Percentiles rank a stretch among this genome's conserved stretches.
Evolutionary conservation across 2,329 filamentous ascomycete genomes (phyloP).

Genomic region (Ascochyta fabae): DNA sequence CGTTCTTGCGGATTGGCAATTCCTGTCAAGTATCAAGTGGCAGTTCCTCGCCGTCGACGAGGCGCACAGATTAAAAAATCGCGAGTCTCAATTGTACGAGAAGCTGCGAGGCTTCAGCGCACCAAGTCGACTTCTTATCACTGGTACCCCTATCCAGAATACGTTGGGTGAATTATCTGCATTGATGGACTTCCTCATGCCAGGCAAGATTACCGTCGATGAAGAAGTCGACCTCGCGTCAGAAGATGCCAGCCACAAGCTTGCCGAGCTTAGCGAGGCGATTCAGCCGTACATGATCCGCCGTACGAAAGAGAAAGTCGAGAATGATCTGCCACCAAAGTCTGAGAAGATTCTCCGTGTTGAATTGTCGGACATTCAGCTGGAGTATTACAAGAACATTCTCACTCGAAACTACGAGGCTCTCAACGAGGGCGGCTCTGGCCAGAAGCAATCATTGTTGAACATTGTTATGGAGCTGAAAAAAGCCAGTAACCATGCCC

Average conservation of each 20-base stretch:
- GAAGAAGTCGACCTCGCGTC: constrained; percentile 86
- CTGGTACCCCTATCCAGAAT: constrained; percentile 96
- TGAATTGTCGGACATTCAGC: constrained; percentile 91
- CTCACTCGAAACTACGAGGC: constrained; percentile 95
- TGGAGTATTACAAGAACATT: constrained; percentile 99
- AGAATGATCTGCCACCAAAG: constrained; percentile 94
- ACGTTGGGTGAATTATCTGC: constrained; percentile 91
- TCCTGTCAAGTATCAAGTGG: constrained; percentile 92
- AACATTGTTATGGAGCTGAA: constrained; percentile 99
- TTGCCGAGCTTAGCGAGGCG: constrained; percentile 81
- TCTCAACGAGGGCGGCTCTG: constrained; percentile 85
- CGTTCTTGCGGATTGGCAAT: constrained; percentile 82
- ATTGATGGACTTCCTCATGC: constrained; percentile 94
- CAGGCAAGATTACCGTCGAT: constrained; percentile 89
- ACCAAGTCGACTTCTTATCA: constrained; percentile 90
- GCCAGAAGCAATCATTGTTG: constrained; percentile 91
- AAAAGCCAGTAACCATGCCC: constrained; percentile 98
- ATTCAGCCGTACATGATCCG: constrained; percentile 95
- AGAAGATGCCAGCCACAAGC: constrained; percentile 82
- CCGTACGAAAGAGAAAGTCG: constrained; percentile 95
- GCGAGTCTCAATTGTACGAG: constrained; percentile 89
- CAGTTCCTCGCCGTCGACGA: constrained; percentile 96
- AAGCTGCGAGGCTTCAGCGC: constrained; percentile 86
- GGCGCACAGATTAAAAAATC: constrained; percentile 94
- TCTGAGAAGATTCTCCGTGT: constrained; percentile 99